Base-by-base conservation (phyloP, 2,329 filamentous ascomycete species). In the Curvularia lunata region DNA sequence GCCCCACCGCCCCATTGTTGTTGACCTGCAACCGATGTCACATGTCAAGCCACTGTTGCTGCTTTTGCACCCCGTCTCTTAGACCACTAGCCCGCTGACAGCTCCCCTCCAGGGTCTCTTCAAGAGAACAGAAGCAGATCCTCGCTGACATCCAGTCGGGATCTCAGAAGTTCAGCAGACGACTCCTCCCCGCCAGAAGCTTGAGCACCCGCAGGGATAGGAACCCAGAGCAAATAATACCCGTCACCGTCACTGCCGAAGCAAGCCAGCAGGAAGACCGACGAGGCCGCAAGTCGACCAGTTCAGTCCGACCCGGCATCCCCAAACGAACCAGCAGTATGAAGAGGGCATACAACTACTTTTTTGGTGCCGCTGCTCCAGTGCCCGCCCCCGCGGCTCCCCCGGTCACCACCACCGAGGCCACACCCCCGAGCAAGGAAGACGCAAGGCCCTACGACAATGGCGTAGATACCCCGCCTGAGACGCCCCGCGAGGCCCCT, bases 331-430 rank as follows among this genome's bases (percentile, higher is more conserved):
- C 67, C 25, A 74, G 70, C 75, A 77, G 74, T 48, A 78, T 78
- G 75, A 69, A 70, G 59, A 68, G 75, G 56, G 75, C 75, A 9
- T 77, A 77, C 68, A 75, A 76, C 63, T 78, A 77, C 59, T 77
- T 78, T 50, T 78, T 78, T 57, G 75, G 75, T 46, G 68, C 66
- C 41, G 40, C 45, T 21, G 48, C 64, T 25, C 61, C 67, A 6
- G 63, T 61, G 40, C 65, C 67, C 8, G 62, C 66, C 5, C 69
- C 71, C 25, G 61, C 65, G 23, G 65, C 66, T 28, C 72, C 73
- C 7, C 70, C 70, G 5, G 60, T 69, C 37, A 69, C 66, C 18
- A 70, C 71, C 16, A 65, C 64, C 8, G 68, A 69, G 13, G 60
- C 64, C 16, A 58, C 61, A 10, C 63, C 67, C 19, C 58, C 66